Percentiles rank a stretch among this genome's conserved stretches.
Conservation (phyloP, 2,329 filamentous ascomycete genomes). For the Penicillium concentricum region DNA sequence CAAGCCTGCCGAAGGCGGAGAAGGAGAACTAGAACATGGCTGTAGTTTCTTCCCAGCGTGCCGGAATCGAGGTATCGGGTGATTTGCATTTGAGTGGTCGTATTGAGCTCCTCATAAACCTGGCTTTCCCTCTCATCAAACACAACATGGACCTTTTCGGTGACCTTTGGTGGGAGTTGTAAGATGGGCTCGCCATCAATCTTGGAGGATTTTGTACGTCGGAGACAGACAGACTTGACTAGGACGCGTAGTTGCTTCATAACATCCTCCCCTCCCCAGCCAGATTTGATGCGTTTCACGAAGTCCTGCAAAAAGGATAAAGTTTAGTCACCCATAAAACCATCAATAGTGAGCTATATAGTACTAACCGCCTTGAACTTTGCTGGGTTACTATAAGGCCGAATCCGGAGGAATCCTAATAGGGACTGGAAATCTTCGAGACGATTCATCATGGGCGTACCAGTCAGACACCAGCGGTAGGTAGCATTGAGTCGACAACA, state of each 20-base stretch:
- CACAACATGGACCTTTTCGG: constrained; percentile 60
- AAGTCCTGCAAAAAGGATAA: constrained; percentile 43
- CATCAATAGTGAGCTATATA: not conserved
- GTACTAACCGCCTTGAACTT: constrained; percentile 58
- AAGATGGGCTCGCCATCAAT: constrained; percentile 79
- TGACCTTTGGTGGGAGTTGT: constrained; percentile 64
- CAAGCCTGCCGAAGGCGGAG: constrained; percentile 78
- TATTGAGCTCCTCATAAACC: constrained; percentile 67
- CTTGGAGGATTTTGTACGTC: constrained; percentile 74
- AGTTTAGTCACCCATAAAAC: not conserved
- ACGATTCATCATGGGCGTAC: constrained; percentile 87
- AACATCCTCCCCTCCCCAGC: constrained; percentile 44
- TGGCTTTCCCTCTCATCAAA: constrained; percentile 65
- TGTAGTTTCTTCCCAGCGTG: constrained; percentile 71
- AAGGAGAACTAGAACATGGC: constrained; percentile 74
- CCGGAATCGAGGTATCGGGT: constrained; percentile 72
- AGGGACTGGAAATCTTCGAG: constrained; percentile 76
- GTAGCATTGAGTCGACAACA: constrained; percentile 58
- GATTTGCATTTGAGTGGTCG: constrained; percentile 66
- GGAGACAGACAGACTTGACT: constrained; percentile 76
- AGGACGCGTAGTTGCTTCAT: constrained; percentile 73
- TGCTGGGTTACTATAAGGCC: constrained; percentile 66
- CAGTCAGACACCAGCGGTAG: constrained; percentile 73
- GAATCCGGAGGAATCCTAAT: constrained; percentile 72
- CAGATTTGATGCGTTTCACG: constrained; percentile 51